A percentile compares a stretch with the other conserved stretches of the same genome.
phyloP scores from a whole-genome alignment of 225 moss, liverwort and hornwort genomes.

The Pseudisothecium myosuroides region DNA sequence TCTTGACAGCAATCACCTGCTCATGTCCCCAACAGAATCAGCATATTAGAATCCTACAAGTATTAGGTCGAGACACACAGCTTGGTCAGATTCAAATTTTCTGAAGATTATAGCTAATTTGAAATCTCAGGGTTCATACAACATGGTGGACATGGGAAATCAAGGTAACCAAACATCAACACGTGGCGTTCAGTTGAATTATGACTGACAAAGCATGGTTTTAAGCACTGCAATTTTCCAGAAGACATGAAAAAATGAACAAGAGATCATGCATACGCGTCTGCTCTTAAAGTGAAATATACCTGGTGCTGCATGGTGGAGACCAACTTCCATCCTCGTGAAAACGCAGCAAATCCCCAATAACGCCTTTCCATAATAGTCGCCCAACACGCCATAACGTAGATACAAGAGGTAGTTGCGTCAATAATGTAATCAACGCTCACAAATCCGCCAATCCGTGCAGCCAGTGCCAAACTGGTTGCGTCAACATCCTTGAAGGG shows the following conservation, averaged over 20 bases:
- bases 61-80: neutral
- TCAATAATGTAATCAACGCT: slow-evolving; percentile 33
- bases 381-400: slow-evolving; percentile 49
- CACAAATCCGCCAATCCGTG: slow-evolving; percentile 36
- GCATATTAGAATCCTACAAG: neutral
- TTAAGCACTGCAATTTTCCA: neutral
- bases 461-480: slow-evolving; percentile 21
- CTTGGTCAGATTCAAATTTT: neutral
- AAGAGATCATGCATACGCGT: neutral
- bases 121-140: neutral
- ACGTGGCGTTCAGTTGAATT: neutral
- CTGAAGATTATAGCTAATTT: neutral
- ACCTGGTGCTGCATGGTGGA: slow-evolving; percentile 38
- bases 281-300: neutral
- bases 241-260: neutral
- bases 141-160: neutral
- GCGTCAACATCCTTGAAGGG: slow-evolving; percentile 46
- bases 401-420: slow-evolving; percentile 29
- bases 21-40: neutral
- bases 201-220: neutral
- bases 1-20: slow-evolving; percentile 37
- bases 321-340: slow-evolving; percentile 36
- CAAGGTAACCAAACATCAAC: neutral
- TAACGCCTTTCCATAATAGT: slow-evolving; percentile 47
- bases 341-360: slow-evolving; percentile 49